Percentiles rank a stretch among this genome's conserved stretches.
Evolutionary conservation across 257 asterid genomes (phyloP).

Genomic region (Paraleonurus japonicus): DNA sequence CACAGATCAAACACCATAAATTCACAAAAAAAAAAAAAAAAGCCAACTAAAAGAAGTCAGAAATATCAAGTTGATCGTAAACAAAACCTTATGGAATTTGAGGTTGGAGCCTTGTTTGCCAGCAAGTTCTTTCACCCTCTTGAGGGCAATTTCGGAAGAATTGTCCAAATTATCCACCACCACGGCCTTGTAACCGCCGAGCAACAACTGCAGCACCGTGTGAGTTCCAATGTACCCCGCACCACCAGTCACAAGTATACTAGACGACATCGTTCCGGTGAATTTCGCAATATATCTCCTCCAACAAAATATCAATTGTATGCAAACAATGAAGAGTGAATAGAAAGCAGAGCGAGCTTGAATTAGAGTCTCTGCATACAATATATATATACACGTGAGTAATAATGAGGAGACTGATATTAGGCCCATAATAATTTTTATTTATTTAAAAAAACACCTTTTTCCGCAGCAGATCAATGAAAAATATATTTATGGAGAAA

Average conservation of each 20-base stretch:
- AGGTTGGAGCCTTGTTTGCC: conserved; percentile 60
- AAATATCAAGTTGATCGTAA: neutral
- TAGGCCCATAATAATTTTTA: conserved; percentile 11
- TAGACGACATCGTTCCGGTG: conserved; percentile 37
- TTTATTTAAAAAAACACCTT: neutral
- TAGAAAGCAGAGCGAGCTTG: conserved; percentile 12
- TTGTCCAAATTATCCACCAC: conserved; percentile 91
- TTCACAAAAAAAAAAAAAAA: no score
- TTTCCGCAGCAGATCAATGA: conserved; percentile 24
- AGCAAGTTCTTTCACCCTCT: conserved; percentile 74
- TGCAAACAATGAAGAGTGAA: neutral
- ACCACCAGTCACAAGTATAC: conserved; percentile 52
- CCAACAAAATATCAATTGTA: neutral
- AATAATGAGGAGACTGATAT: neutral
- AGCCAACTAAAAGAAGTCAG: conserved; percentile 2
- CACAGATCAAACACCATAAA: conserved; percentile 16
- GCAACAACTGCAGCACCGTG: conserved; percentile 80
- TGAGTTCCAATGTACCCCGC: conserved; percentile 58
- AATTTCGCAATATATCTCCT: conserved; percentile 3
- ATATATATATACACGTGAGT: conserved; percentile 26
- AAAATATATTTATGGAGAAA: conserved; percentile 29
- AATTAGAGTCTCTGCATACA: conserved; percentile 21
- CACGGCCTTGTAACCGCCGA: conserved; percentile 69
- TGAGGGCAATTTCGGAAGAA: conserved; percentile 65
- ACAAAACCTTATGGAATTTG: conserved; percentile 63